Evolutionary conservation across 1,139 yeast genomes (phyloP), one percentile per base, ranked within the genome.

Genomic region (Arxiozyma bovina): DNA sequence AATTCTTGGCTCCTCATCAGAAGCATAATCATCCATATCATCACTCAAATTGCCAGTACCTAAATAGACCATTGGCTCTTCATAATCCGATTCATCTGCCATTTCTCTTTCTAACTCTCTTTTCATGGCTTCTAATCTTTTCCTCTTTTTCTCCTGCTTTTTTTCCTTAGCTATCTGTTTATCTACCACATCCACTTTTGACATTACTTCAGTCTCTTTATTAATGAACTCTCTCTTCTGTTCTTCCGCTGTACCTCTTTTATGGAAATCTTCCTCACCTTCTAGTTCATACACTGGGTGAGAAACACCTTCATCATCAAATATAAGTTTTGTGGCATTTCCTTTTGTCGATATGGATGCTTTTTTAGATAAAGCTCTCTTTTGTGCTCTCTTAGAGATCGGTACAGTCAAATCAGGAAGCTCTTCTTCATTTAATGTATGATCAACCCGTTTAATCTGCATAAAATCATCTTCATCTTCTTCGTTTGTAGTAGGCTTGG

Each of bases 251-350:
- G 82, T 87, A 53, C 98, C 98, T 34, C 78, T 81, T 60, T 79
- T 81, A 59, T 72, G 78, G 78, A 94, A 93, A 58, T 87, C 96
- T 50, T 84, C 95, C 70, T 90, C 97, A 61, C 85, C 89, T 67
- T 89, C 93, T 57, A 93, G 77, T 71, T 93, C 98, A 66, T 93
- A 93, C 17, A 91, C 76, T 17, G 95, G 87, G 71, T 91, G 98
- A 0, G 98, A 84, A 9, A 77, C 76, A 45, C 99, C 99, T 2
- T 93, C 97, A 60, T 93, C 99, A 67, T 93, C 99, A 68, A 93
- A 93, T 54, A 80, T 78, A 62, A 93, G 72, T 69, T 89, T 93
- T 40, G 88, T 81, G 20, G 96, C 85, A 58, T 81, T 80, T 9
- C 90, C 87, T 57, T 79, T 80, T 23, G 78, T 72, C 41, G 81